These are phyloP conservation scores for Botrytis galanthina DNA, from an alignment of 2,329 filamentous ascomycete species.

Conservation along the genomic window DNA sequence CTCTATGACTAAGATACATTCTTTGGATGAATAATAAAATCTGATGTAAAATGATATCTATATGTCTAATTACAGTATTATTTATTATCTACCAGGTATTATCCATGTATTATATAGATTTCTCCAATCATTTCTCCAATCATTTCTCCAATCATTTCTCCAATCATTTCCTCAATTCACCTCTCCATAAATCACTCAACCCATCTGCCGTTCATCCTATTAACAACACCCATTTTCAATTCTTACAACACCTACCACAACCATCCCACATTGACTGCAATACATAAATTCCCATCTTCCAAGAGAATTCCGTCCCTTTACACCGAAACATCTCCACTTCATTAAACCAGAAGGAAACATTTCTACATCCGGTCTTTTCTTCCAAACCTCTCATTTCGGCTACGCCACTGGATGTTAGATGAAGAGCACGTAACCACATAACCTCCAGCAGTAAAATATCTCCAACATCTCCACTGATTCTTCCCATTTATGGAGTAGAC, in stretches of 20 bases:
- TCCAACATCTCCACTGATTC: background rate
- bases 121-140: no score
- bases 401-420: background rate
- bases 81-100: background rate
- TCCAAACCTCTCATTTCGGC: slow-evolving; percentile 13
- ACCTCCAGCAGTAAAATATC: background rate
- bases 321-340: background rate
- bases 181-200: background rate
- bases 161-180: background rate
- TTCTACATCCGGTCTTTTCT: background rate
- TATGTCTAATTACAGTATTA: background rate
- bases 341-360: background rate
- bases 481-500: slow-evolving; percentile 1
- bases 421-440: slow-evolving; percentile 11
- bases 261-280: background rate
- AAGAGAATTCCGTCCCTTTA: background rate
- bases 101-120: background rate
- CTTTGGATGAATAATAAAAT: background rate
- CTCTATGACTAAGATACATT: background rate
- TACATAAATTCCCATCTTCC: background rate
- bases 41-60: background rate
- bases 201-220: background rate
- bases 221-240: background rate
- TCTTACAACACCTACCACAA: no score
- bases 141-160: background rate